phyloP scores from a whole-genome alignment of 2,329 filamentous ascomycete species.

The Talaromyces sp. region DNA sequence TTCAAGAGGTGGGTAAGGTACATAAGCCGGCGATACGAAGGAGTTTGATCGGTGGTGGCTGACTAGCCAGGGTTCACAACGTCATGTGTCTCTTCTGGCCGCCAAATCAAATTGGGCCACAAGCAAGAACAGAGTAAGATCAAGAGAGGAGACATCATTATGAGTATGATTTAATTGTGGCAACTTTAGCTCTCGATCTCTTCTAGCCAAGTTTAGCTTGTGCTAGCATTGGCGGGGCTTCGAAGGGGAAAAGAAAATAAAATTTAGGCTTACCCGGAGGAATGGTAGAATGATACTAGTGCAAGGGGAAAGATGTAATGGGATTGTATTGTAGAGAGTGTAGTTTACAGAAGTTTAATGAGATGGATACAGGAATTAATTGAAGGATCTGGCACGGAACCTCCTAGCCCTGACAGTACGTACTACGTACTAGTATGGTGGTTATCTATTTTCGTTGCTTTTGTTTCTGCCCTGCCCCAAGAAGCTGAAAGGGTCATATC shows the following conservation, averaged over 20 bases:
- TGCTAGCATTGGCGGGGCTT: slow-evolving; percentile 1
- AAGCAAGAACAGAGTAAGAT: not conserved
- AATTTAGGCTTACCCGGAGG: slow-evolving; percentile 4
- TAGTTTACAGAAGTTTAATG: not conserved
- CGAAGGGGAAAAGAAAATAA: not conserved
- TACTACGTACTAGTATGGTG: not conserved
- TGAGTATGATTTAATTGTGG: not conserved
- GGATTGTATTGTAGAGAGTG: not conserved
- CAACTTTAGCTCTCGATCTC: not conserved
- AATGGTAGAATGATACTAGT: slow-evolving; percentile 10
- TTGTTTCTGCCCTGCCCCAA: not conserved
- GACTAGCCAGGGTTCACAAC: not conserved
- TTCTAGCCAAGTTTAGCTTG: not conserved
- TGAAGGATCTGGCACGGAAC: slow-evolving; percentile 4
- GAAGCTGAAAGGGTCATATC: not conserved
- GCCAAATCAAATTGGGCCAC: not conserved
- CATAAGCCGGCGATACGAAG: not conserved
- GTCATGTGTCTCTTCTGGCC: not conserved
- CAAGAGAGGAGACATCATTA: not conserved
- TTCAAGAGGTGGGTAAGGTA: not conserved
- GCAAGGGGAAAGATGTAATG: slow-evolving; percentile 2
- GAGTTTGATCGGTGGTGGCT: not conserved
- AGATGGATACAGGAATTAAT: not conserved
- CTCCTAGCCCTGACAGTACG: not conserved
- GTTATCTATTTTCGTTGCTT: slow-evolving; percentile 2